Percentiles rank a stretch among this genome's conserved stretches.
Conservation (phyloP, 129 eudicot genomes). For the Saposhnikovia divaricata region DNA sequence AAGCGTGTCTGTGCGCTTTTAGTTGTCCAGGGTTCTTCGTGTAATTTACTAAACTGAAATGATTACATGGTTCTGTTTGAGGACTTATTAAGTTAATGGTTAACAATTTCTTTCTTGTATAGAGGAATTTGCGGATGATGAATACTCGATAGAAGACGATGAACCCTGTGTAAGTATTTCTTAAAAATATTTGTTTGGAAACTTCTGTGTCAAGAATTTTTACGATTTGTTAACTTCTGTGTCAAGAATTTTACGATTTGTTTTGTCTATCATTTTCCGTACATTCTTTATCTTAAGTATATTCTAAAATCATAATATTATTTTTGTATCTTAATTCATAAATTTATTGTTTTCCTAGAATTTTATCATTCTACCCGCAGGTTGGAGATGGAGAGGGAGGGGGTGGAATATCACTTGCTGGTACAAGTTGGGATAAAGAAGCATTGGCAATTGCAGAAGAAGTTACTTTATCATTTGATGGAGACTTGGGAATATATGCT, state of each 20-base stretch:
- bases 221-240: background rate
- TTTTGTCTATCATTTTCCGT: background rate
- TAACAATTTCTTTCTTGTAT: slow-evolving; percentile 4
- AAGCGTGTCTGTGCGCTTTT: background rate
- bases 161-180: slow-evolving; percentile 43
- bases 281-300: background rate
- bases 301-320: background rate
- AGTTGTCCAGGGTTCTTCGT: background rate
- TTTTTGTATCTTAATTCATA: background rate
- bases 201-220: background rate
- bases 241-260: background rate
- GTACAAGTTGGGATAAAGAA: slow-evolving; percentile 79
- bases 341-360: background rate
- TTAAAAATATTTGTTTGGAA: background rate
- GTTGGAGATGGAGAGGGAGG: slow-evolving; percentile 88
- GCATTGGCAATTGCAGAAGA: slow-evolving; percentile 67
- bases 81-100: background rate
- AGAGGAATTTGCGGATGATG: slow-evolving; percentile 46
- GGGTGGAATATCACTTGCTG: slow-evolving; percentile 80
- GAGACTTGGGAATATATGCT: slow-evolving; percentile 79
- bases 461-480: slow-evolving; percentile 52
- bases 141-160: slow-evolving; percentile 42
- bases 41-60: background rate
- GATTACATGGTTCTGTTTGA: background rate
- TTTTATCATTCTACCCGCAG: slow-evolving; percentile 13